phyloP scores from a whole-genome alignment of 1,284 basidiomycete genomes.

The Hemileia vastatrix region DNA sequence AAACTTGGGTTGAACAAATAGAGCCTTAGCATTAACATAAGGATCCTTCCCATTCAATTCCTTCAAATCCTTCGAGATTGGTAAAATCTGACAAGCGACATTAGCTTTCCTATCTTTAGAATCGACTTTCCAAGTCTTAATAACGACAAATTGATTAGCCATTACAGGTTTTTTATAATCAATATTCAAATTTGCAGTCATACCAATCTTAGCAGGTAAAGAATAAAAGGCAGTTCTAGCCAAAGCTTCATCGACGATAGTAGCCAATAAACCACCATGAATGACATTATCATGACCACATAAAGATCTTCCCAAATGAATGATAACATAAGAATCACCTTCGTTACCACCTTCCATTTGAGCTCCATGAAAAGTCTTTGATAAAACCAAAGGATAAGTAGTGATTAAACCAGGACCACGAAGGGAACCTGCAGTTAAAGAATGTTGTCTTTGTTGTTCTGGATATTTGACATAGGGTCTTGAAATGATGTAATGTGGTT shows the following conservation, averaged over 20 bases:
- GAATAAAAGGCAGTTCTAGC: conserved; percentile 61
- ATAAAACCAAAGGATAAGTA: conserved; percentile 34
- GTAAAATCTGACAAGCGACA: no score
- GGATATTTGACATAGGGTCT: conserved; percentile 63
- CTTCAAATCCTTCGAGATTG: no score
- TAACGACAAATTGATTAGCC: conserved; percentile 41
- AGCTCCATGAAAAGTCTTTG: no score
- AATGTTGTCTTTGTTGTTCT: conserved; percentile 62
- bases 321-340: conserved; percentile 57
- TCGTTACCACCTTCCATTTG: conserved; percentile 53
- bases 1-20: conserved; percentile 13
- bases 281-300: conserved; percentile 86
- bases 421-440: conserved; percentile 71
- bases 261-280: conserved; percentile 83
- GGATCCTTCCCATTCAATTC: no score
- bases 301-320: conserved; percentile 72
- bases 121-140: no score
- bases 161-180: conserved; percentile 43
- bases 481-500: conserved; percentile 36
- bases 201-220: conserved; percentile 77
- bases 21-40: not conserved
- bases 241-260: conserved; percentile 74
- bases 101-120: no score
- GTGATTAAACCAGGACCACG: conserved; percentile 55
- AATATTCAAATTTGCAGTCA: conserved; percentile 58